Conservation (phyloP, 192 early-diverging fungal genomes). For the Cetraspora pellucida region DNA sequence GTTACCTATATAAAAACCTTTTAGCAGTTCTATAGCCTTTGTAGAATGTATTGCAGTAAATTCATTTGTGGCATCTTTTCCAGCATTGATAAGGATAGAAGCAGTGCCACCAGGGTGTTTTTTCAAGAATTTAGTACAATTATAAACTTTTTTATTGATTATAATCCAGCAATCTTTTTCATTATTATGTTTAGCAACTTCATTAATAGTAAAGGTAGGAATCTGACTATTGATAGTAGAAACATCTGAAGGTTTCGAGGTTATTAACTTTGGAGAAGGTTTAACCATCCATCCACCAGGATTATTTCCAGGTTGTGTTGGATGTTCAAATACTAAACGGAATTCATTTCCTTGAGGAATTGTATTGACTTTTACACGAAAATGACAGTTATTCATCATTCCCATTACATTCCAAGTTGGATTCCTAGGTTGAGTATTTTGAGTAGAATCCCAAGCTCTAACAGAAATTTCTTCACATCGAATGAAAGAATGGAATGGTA, state of each 20-base stretch:
- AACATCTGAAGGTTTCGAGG: too few relatives aligned
- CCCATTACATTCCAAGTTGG: conserved; percentile 74
- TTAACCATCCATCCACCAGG: conserved; percentile 60
- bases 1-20: conserved; percentile 68
- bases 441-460: conserved; percentile 62
- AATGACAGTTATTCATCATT: conserved; percentile 77
- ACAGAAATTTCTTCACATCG: conserved; percentile 55
- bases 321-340: conserved; percentile 52
- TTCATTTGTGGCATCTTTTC: conserved; percentile 82
- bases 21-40: conserved; percentile 76
- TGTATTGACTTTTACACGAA: conserved; percentile 51
- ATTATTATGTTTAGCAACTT: conserved; percentile 68
- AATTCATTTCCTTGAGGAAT: conserved; percentile 21
- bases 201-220: conserved; percentile 52
- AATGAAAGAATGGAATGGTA: conserved; percentile 44
- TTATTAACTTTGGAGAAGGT: neutral
- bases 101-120: conserved; percentile 93
- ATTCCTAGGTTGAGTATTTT: conserved; percentile 64
- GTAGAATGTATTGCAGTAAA: conserved; percentile 92
- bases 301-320: conserved; percentile 49
- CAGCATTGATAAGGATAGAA: conserved; percentile 79
- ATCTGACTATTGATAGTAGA: neutral
- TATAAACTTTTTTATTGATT: conserved; percentile 72
- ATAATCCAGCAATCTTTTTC: conserved; percentile 82
- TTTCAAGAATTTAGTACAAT: conserved; percentile 69